Evolutionary conservation across 805 yeast genomes (phyloP).

Genomic region (Saturnispora saitoi): DNA sequence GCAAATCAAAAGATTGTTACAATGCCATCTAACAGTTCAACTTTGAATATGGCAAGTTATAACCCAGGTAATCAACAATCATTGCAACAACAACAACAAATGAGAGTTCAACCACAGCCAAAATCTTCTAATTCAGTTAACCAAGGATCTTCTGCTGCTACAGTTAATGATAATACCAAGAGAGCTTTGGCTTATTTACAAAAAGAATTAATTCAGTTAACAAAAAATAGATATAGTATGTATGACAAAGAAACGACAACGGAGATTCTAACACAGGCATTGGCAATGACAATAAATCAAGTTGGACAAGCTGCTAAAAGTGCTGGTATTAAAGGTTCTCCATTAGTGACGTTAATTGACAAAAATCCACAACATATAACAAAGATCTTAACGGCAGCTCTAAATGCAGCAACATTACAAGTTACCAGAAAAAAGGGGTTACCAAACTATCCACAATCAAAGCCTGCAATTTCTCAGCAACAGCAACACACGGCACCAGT

Average conservation of each 20-base stretch:
- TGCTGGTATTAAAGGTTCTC: conserved; percentile 73
- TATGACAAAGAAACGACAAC: conserved; percentile 78
- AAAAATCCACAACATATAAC: conserved; percentile 76
- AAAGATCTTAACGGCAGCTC: conserved; percentile 68
- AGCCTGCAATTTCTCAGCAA: conserved; percentile 3
- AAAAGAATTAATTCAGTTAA: conserved; percentile 72
- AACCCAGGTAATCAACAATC: not conserved
- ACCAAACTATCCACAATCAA: conserved; percentile 22
- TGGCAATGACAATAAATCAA: conserved; percentile 89
- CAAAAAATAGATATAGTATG: conserved; percentile 61
- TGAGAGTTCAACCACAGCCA: not conserved
- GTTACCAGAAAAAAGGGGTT: conserved; percentile 46
- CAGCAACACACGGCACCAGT: conserved; percentile 2
- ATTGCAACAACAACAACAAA: not conserved
- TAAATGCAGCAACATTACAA: conserved; percentile 65
- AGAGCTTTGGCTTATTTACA: conserved; percentile 76
- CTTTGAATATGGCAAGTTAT: conserved; percentile 17
- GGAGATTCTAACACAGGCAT: conserved; percentile 76
- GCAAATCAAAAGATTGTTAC: conserved; percentile 2
- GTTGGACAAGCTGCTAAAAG: conserved; percentile 82
- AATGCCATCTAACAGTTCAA: conserved; percentile 1
- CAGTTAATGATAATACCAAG: conserved; percentile 45
- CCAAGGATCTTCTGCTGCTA: conserved; percentile 4
- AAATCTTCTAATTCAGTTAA: conserved; percentile 10
- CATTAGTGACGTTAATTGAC: conserved; percentile 68